Base-by-base conservation (phyloP, 2,329 filamentous ascomycete species). In the Chalaropsis ovoidea region DNA sequence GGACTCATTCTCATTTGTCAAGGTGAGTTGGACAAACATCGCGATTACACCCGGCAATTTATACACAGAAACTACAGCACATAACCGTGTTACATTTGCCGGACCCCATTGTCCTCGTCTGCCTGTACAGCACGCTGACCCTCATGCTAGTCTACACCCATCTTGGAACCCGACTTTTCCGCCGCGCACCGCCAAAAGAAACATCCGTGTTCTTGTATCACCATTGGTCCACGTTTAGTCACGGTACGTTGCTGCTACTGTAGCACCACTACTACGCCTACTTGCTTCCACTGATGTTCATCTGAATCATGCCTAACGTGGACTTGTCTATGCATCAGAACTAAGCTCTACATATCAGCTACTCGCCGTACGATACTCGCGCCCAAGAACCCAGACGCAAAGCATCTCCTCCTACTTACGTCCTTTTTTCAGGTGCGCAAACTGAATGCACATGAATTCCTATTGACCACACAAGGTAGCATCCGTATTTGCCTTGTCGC, bases 391-490 rank as follows among this genome's bases (percentile, higher is more conserved):
- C 19, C 47, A 52, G 17, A 49, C 45, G 31, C 45, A 3, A 1
- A 49, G 45, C n/a, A 35, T 35, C 45, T 24, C 17, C n/a, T 8
- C n/a, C n/a, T 31, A 24, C 24, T 24, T 24, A 52, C 19, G 24
- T 52, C 15, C 24, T 24, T 52, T 52, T 24, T 31, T 31, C 31
- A 52, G 47, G 47, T 52, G 47, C 47, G 52, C 52, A 35, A 58
- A 35, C 52, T 58, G 13, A 58, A 58, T 58, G 24, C 27, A 35
- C 52, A 31, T 58, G 52, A 58, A 58, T 35, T 58, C 15, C 52
- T 31, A 17, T 35, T 58, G 13, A 58, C 17, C 24, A 7, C 27
- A 35, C 52, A 17, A 58, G 52, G 24, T 58, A 58, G 52, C 52
- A 58, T 58, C 19, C 61, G 31, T 5, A 35, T 22, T 62, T 24